A percentile compares a stretch with the other conserved stretches of the same genome.
These are phyloP conservation scores for Polyrhizophydium stewartii DNA, from an alignment of 371 early-diverging fungal species.

Conservation along the genomic window DNA sequence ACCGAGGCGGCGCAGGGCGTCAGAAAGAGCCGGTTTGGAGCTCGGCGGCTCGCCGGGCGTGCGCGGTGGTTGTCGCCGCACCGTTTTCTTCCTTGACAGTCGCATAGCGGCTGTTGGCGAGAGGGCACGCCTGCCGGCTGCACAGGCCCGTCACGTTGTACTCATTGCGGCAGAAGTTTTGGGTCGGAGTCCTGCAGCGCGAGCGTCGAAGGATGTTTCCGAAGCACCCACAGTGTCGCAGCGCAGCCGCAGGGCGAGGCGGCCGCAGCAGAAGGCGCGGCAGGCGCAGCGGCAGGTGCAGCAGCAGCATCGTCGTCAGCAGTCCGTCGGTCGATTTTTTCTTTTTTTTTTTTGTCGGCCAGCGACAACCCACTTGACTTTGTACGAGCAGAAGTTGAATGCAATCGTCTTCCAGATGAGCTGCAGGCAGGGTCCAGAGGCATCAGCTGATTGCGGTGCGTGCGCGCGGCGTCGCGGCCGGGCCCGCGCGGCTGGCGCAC, in stretches of 20 bases:
- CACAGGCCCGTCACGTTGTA: constrained; percentile 99
- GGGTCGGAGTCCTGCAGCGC: constrained; percentile 63
- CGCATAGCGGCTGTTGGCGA: constrained; percentile 98
- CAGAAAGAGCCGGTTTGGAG: neutral
- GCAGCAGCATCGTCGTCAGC: too few relatives aligned
- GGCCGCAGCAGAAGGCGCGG: too few relatives aligned
- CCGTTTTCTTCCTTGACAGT: constrained; percentile 93
- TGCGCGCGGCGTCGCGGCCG: too few relatives aligned
- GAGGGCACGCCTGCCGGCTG: constrained; percentile 94
- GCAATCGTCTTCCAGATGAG: constrained; percentile 92
- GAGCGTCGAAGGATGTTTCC: neutral
- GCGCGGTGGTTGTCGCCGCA: constrained; percentile 15
- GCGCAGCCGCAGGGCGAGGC: neutral
- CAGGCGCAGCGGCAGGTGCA: too few relatives aligned
- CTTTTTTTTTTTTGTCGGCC: too few relatives aligned
- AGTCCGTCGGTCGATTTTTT: too few relatives aligned
- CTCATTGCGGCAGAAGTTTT: constrained; percentile 95
- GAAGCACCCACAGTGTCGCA: too few relatives aligned
- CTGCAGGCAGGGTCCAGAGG: constrained; percentile 2
- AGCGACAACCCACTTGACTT: constrained; percentile 75
- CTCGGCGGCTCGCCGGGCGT: neutral
- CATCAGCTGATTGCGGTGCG: too few relatives aligned
- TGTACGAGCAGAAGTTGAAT: constrained; percentile 92
- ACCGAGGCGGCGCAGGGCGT: too few relatives aligned
- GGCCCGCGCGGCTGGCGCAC: too few relatives aligned